Evolutionary conservation across 805 yeast genomes (phyloP), one percentile per base, ranked within the genome.

Genomic region (Ogataea saltuana): DNA sequence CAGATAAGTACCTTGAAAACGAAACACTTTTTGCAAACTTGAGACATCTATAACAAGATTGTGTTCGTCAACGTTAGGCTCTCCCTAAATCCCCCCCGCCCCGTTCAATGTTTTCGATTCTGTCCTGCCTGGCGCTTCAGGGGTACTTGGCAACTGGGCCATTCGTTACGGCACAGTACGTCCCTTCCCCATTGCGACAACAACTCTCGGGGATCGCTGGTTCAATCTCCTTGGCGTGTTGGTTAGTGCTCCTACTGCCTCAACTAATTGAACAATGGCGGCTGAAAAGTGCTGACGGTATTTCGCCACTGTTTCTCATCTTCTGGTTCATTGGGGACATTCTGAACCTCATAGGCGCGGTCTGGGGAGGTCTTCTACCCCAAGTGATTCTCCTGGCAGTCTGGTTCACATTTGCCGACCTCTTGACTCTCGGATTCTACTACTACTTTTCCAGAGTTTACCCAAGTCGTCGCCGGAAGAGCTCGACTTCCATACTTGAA

Each of bases 191-290:
- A 6, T 49, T 67, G 51, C 62, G 83, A 41, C 59, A 63, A 23
- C 69, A 72, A 12, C 62, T 79, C 21, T 78, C 88, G 3, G 85
- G 86, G 2, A 65, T 82, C 3, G 73, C 81, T 59, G 91, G 91
- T 2, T 80, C 88, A 10, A 74, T 85, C 7, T 76, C 83, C 60
- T 71, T 85, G 31, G 88, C 91, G 0, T 83, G 91, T 60, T 86
- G 90, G 89, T 73, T 86, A 10, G 89, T 85, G 11, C 64, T 85
- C 30, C 71, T 85, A 45, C 65, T 86, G 51, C 93, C 95, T 0
- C 95, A 85, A 60, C 71, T 85, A 35, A 74, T 85, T 19, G 95
- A 85, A 59, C 91, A 85, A 64, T 86, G 89, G 89, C 65, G 85
- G 41, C 64, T 80, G 41, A 80, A 85, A 56, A 74, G 81, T 13